Percentiles rank a stretch among this genome's conserved stretches.
Conservation (phyloP, 2,329 filamentous ascomycete genomes). For the Cladosporium sp. region DNA sequence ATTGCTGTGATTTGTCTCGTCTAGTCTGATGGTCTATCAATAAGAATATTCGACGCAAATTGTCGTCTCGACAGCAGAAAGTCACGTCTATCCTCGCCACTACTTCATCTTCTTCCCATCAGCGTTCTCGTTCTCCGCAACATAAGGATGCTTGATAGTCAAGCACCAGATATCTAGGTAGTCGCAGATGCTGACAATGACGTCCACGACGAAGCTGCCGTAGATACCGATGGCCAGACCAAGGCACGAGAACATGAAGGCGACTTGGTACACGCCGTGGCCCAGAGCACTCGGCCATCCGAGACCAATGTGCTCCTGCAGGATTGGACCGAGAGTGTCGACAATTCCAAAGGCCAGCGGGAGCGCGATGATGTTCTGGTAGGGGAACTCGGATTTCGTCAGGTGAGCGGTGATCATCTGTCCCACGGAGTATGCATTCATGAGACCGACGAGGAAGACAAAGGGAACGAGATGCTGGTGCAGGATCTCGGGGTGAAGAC, state of each 20-base stretch:
- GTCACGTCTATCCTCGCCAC: neutral
- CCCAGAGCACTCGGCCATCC: slow-evolving; percentile 77
- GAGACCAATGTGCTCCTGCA: slow-evolving; percentile 44
- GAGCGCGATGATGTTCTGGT: slow-evolving; percentile 77
- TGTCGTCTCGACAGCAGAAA: too few relatives aligned
- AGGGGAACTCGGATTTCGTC: slow-evolving; percentile 82
- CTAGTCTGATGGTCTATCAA: neutral
- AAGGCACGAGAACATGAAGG: slow-evolving; percentile 83
- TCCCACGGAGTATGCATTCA: slow-evolving; percentile 87
- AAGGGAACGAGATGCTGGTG: slow-evolving; percentile 84
- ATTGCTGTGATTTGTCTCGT: neutral
- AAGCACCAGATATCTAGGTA: slow-evolving; percentile 98
- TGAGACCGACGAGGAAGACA: slow-evolving; percentile 76
- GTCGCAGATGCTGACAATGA: slow-evolving; percentile 96
- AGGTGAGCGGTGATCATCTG: slow-evolving; percentile 95
- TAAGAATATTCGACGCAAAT: too few relatives aligned
- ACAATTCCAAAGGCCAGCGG: slow-evolving; percentile 74
- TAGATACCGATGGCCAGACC: slow-evolving; percentile 87
- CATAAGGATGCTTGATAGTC: slow-evolving; percentile 83
- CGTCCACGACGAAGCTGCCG: slow-evolving; percentile 93
- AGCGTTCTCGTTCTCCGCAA: slow-evolving; percentile 14
- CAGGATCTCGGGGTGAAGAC: slow-evolving; percentile 79
- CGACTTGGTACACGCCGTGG: slow-evolving; percentile 72
- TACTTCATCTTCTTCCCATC: slow-evolving; percentile 18
- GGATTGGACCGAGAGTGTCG: slow-evolving; percentile 72